Base-by-base conservation (phyloP, 176 grass and related monocot species). In the Chrysopogon serrulatus region DNA sequence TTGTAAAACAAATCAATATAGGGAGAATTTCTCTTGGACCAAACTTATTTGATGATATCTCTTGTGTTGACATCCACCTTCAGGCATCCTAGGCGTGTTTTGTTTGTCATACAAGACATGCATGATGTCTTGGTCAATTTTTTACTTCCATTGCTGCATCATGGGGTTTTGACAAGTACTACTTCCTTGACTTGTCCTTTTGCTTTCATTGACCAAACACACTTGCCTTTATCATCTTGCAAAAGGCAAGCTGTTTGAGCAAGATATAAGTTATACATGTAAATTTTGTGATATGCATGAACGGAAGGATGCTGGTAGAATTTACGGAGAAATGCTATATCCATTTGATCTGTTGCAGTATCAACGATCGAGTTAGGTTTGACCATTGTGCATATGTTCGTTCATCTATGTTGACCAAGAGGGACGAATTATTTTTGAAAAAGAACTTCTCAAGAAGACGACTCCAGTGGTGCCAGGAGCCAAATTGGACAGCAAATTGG, bases 141-240 rank as follows among this genome's bases (percentile, higher is more conserved):
- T 65, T 82, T 34, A 59, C 10, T 69, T 36, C 19, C 40, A 34
- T 76, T 66, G 21, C 71, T 31, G 27, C 54, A 1, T 62, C 33
- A 82, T 24, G 4, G 53, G 33, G 28, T 8, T 71, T 71, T 71
- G 65, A 19, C 53, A 43, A 81, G 53, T 45, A 28, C 21, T 71
- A 23, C 15, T 82, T 76, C 27, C 17, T 80, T 75, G 79, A 81
- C 18, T 48, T 82, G 16, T 70, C 42, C 65, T 65, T 14, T 35
- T 74, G 30, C 71, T 62, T 57, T 56, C 36, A 84, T 84, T 79
- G 65, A 86, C 65, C 35, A 78, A 30, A 45, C 64, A 67, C 27
- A 39, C 28, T 14, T 72, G 24, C 21, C 37, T 31, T 42, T 73
- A 56, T 26, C 44, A 82, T 73, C 79, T 74, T 68, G n/a, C 60